Percentiles rank a stretch among this genome's conserved stretches.
These are phyloP conservation scores for Aspergillus heteromorphus DNA, from an alignment of 495 filamentous ascomycete species.

Conservation along the genomic window DNA sequence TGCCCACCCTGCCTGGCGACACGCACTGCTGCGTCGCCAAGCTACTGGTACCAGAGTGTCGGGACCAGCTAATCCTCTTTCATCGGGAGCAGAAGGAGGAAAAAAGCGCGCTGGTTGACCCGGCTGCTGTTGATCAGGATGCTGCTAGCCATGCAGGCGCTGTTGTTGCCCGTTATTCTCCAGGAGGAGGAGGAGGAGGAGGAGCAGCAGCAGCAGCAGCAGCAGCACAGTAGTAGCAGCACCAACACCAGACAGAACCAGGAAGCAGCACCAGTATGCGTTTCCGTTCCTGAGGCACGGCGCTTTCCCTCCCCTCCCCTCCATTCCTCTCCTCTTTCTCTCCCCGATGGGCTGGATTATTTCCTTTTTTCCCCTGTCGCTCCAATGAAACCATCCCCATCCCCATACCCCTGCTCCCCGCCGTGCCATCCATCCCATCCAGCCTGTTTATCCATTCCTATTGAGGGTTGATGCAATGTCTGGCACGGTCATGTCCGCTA, in stretches of 20 bases:
- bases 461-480: background rate
- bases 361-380: background rate
- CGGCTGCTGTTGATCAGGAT: conserved; percentile 15
- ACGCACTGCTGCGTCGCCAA: conserved; percentile 32
- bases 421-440: background rate
- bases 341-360: background rate
- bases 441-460: background rate
- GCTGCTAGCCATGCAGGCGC: conserved; percentile 6
- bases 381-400: too few species aligned
- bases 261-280: too few species aligned
- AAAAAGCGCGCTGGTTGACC: conserved; percentile 6
- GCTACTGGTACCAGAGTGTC: conserved; percentile 31
- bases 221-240: too few species aligned
- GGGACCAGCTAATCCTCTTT: conserved; percentile 28
- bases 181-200: background rate
- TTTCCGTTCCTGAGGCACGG: background rate
- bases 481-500: conserved; percentile 11
- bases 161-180: conserved; percentile 1
- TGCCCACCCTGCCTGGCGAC: conserved; percentile 20
- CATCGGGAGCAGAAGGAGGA: conserved; percentile 2
- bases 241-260: too few species aligned
- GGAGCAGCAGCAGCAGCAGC: background rate
- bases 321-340: background rate
- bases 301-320: conserved; percentile 6
- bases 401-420: too few species aligned